Conservation (phyloP, 208 protist genomes). For the Acanthamoeba lugdunensis region DNA sequence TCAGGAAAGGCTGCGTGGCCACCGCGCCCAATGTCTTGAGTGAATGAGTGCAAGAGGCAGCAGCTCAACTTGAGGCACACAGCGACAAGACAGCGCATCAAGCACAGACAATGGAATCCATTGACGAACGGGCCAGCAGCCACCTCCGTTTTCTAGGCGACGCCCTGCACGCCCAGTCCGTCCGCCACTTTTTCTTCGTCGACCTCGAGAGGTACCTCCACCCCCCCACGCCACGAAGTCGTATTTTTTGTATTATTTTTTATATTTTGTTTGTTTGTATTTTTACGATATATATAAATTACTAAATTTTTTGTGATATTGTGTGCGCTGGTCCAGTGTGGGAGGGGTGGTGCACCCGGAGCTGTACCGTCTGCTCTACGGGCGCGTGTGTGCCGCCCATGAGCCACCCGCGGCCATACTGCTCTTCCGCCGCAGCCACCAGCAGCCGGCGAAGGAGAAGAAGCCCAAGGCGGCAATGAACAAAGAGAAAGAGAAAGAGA, state of each 20-base stretch:
- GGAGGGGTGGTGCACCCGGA: neutral
- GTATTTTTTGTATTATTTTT: neutral
- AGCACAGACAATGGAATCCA: too few relatives aligned
- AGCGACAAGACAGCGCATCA: too few relatives aligned
- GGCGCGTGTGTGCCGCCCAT: neutral
- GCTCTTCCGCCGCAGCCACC: neutral
- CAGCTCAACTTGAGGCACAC: too few relatives aligned
- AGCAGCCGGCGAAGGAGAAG: neutral
- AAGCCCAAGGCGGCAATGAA: neutral
- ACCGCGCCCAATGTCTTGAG: too few relatives aligned
- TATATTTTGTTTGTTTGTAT: neutral
- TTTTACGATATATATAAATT: neutral
- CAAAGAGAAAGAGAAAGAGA: conserved; percentile 29
- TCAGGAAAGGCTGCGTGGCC: too few relatives aligned
- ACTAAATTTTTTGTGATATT: too few relatives aligned
- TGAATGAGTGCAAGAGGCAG: too few relatives aligned
- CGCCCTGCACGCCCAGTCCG: neutral
- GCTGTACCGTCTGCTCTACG: conserved; percentile 9
- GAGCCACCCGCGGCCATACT: neutral
- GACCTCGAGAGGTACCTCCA: neutral
- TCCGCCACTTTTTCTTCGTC: neutral
- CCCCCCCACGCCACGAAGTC: neutral
- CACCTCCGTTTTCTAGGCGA: conserved; percentile 13
- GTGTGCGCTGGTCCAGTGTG: neutral
- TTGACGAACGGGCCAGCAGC: too few relatives aligned